A percentile compares a stretch with the other conserved stretches of the same genome.
Evolutionary conservation across 1,139 yeast species (phyloP).

Genomic region (Meyerozyma elateridarum): DNA sequence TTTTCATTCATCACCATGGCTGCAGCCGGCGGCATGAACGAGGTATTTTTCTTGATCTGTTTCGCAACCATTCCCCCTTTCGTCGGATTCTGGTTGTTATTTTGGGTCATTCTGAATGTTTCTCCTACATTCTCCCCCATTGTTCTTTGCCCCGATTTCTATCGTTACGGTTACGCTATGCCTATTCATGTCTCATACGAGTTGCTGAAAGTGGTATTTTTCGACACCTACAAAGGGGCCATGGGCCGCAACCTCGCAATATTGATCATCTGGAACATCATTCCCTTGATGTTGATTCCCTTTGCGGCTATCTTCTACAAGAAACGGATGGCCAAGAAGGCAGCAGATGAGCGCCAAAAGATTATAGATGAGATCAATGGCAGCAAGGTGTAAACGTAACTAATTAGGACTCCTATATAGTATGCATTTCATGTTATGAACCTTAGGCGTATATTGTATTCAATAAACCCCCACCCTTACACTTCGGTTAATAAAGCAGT

Average conservation of each 20-base stretch:
- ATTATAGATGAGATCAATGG: background rate
- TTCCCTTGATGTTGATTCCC: conserved; percentile 8
- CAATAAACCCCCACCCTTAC: too few relatives aligned
- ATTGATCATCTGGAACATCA: conserved; percentile 11
- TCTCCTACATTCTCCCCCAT: conserved; percentile 47
- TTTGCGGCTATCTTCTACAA: conserved; percentile 5
- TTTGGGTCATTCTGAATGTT: conserved; percentile 40
- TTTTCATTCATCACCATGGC: conserved; percentile 15
- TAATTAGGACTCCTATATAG: too few relatives aligned
- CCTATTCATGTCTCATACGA: conserved; percentile 26
- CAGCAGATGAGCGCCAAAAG: conserved; percentile 2
- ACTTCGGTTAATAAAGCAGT: too few relatives aligned
- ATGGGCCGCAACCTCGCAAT: conserved; percentile 14
- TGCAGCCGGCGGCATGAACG: conserved; percentile 14
- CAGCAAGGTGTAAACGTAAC: too few relatives aligned
- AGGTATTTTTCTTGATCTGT: conserved; percentile 32
- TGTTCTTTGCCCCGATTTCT: conserved; percentile 41
- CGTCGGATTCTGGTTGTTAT: conserved; percentile 45
- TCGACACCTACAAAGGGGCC: conserved; percentile 13
- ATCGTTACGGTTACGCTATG: conserved; percentile 47
- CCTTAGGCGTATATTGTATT: too few relatives aligned
- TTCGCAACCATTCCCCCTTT: conserved; percentile 31
- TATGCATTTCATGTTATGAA: too few relatives aligned
- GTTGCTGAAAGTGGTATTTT: conserved; percentile 13
- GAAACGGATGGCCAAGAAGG: conserved; percentile 2